phyloP scores from a whole-genome alignment of 208 protist species.

The Trypanosoma vivax region DNA sequence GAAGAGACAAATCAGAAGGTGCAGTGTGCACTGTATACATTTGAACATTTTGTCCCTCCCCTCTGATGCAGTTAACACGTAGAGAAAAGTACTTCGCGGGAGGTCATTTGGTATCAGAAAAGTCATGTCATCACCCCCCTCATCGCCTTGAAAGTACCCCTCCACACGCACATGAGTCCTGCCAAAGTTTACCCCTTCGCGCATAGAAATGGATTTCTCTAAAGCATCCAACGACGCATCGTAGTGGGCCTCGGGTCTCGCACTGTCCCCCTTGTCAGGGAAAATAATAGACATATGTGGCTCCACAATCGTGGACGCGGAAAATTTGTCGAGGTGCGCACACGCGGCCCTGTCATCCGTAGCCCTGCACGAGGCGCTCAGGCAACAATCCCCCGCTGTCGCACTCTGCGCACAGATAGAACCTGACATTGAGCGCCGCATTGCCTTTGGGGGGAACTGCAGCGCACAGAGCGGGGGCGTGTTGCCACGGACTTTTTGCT shows the following conservation, averaged over 20 bases:
- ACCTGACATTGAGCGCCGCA: no score
- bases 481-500: no score
- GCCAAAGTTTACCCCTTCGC: constrained; percentile 32
- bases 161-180: constrained; percentile 70
- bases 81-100: constrained; percentile 71
- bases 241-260: constrained; percentile 5
- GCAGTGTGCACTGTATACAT: constrained; percentile 69
- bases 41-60: constrained; percentile 83
- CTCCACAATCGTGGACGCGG: constrained; percentile 3
- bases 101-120: constrained; percentile 78
- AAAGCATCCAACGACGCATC: background rate
- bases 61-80: constrained; percentile 81
- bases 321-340: background rate
- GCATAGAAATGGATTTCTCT: background rate
- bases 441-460: no score
- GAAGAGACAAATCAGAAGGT: constrained; percentile 66
- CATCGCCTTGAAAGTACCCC: constrained; percentile 56
- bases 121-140: constrained; percentile 18
- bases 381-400: no score
- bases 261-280: constrained; percentile 17
- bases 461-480: no score
- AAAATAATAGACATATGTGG: constrained; percentile 39
- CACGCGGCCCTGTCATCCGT: background rate
- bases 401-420: no score
- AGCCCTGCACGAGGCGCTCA: no score